These are phyloP conservation scores for Artemisia annua DNA, from an alignment of 129 eudicot genomes.

Conservation along the genomic window DNA sequence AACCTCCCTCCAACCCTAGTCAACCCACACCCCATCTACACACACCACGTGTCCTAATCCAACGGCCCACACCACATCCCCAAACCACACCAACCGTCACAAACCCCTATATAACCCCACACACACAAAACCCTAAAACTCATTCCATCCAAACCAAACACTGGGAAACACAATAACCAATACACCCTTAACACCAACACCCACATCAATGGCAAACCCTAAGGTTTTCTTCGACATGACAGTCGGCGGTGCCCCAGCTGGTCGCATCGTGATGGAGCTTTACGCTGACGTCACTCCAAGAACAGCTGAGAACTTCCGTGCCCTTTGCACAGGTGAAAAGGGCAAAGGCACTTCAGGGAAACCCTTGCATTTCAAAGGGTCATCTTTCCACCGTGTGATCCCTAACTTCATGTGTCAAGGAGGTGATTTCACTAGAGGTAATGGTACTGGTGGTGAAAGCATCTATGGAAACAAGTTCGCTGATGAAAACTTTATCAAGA, in stretches of 20 bases:
- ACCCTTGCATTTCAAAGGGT: conserved; percentile 65
- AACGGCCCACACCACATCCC: conserved; percentile 30
- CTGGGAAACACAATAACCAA: not conserved
- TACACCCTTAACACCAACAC: not conserved
- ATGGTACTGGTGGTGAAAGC: too few relatives aligned
- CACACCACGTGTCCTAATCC: conserved; percentile 33
- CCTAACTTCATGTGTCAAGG: too few relatives aligned
- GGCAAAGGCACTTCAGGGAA: conserved; percentile 51
- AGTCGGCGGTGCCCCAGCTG: conserved; percentile 56
- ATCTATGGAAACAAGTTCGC: too few relatives aligned
- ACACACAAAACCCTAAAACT: conserved; percentile 27
- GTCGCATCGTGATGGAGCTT: conserved; percentile 63
- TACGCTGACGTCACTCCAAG: conserved; percentile 49
- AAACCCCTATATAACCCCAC: conserved; percentile 12
- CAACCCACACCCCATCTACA: not conserved
- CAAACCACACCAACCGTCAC: not conserved
- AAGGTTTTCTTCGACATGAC: conserved; percentile 65
- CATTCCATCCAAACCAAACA: not conserved
- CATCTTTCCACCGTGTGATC: conserved; percentile 56
- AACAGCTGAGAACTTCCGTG: conserved; percentile 70
- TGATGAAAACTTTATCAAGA: too few relatives aligned
- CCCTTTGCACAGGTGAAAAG: conserved; percentile 73
- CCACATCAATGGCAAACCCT: conserved; percentile 59
- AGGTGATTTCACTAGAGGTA: too few relatives aligned
- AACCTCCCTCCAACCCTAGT: conserved; percentile 34